A percentile compares a stretch with the other conserved stretches of the same genome.
Conservation (phyloP, 75 land plant genomes). For the Chamaecyparis obtusa region DNA sequence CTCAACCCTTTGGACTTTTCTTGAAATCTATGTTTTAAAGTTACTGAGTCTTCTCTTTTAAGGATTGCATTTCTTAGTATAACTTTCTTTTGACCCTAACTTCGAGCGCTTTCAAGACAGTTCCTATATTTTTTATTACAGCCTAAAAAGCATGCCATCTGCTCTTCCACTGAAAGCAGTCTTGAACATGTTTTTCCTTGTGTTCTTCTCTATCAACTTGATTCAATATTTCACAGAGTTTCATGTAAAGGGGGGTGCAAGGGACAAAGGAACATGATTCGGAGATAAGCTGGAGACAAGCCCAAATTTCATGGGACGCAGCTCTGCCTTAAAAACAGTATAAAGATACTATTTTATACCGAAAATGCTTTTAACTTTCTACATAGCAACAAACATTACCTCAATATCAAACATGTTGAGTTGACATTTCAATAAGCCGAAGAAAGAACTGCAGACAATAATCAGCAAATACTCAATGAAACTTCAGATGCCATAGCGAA, state of each 20-base stretch:
- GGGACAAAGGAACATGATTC: background rate
- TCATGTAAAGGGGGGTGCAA: background rate
- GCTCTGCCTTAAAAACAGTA: background rate
- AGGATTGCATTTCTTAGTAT: background rate
- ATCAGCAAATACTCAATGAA: background rate
- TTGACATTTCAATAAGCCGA: background rate
- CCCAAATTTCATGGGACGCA: background rate
- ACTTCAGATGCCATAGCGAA: background rate
- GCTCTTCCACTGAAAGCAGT: background rate
- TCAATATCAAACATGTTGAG: background rate
- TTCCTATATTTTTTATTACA: background rate
- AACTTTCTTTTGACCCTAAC: background rate
- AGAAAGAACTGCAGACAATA: background rate
- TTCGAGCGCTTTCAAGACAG: background rate
- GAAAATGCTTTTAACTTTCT: background rate
- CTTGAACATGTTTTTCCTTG: background rate
- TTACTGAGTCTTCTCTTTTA: background rate
- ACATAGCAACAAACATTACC: background rate
- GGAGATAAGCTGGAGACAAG: background rate
- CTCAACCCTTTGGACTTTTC: too few species aligned
- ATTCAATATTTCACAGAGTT: background rate
- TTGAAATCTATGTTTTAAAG: background rate
- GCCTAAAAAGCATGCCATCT: background rate
- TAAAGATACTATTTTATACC: background rate
- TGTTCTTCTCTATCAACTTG: background rate